Conservation (phyloP, 768 basidiomycete genomes). For the Termitomyces sp. region DNA sequence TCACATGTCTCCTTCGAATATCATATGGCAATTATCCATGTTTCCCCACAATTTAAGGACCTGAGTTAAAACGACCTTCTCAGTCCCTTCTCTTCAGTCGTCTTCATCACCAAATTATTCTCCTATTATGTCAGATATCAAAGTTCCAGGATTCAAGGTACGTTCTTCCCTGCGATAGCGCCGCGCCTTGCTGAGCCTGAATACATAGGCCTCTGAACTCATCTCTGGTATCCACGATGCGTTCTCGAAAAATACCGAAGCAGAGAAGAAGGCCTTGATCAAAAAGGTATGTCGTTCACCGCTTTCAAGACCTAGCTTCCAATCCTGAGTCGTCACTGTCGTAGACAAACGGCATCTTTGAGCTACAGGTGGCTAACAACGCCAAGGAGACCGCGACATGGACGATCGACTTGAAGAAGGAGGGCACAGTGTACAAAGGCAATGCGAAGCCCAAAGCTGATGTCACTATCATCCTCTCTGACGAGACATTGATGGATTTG, state of each 20-base stretch:
- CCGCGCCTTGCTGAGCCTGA: background rate
- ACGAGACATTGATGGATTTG: conserved; percentile 71
- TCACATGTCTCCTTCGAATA: conserved; percentile 11
- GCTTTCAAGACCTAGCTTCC: background rate
- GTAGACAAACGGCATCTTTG: conserved; percentile 86
- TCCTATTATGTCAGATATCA: conserved; percentile 60
- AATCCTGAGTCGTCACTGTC: background rate
- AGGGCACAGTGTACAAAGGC: conserved; percentile 74
- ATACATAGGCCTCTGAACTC: conserved; percentile 70
- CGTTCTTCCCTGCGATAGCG: background rate
- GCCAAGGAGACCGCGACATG: conserved; percentile 70
- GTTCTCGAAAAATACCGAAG: conserved; percentile 51
- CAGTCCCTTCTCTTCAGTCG: background rate
- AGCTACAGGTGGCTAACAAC: conserved; percentile 74
- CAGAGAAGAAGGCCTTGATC: conserved; percentile 63
- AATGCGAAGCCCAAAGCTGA: conserved; percentile 70
- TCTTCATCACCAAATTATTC: background rate
- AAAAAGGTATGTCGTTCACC: conserved; percentile 54
- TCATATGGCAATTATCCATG: conserved; percentile 9
- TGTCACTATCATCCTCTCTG: conserved; percentile 75
- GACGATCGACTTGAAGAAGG: conserved; percentile 94
- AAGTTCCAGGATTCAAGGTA: conserved; percentile 74
- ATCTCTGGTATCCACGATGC: conserved; percentile 47
- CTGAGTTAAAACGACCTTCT: background rate
- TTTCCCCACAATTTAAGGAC: conserved; percentile 11